Conservation (phyloP, 768 basidiomycete species). For the Pholiota microspora region DNA sequence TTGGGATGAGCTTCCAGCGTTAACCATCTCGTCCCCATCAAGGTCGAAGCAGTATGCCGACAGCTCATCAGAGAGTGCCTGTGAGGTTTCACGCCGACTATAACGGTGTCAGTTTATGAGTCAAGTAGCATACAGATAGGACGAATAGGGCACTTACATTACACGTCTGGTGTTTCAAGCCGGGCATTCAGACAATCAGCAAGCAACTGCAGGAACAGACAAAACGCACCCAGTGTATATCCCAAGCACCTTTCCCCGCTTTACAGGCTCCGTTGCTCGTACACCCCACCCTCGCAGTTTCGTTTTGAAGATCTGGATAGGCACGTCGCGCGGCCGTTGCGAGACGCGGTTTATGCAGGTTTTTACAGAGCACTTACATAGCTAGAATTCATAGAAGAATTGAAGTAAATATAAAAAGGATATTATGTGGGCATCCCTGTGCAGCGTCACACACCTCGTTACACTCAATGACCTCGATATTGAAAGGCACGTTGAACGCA, state of each 20-base stretch:
- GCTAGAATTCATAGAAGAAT: no score
- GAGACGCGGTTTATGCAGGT: constrained; percentile 60
- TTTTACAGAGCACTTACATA: constrained; percentile 39
- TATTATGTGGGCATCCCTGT: no score
- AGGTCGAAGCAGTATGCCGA: no score
- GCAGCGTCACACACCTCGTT: constrained; percentile 47
- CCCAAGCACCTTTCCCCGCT: constrained; percentile 59
- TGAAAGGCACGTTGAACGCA: constrained; percentile 37
- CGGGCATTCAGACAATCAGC: no score
- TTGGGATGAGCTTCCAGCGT: constrained; percentile 45
- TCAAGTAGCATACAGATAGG: no score
- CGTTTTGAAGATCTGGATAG: constrained; percentile 70
- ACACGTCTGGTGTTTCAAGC: no score
- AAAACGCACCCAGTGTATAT: constrained; percentile 61
- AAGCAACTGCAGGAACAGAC: no score
- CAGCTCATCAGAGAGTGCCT: no score
- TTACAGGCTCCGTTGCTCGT: constrained; percentile 39
- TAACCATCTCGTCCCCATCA: no score
- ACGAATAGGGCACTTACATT: no score
- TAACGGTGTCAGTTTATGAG: no score
- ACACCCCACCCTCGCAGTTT: constrained; percentile 62
- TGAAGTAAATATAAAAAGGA: no score
- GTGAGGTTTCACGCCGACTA: background rate
- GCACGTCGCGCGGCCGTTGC: constrained; percentile 53
- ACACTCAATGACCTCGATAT: constrained; percentile 62